Conservation (phyloP, 192 early-diverging fungal genomes). For the Linnemannia zychae region DNA sequence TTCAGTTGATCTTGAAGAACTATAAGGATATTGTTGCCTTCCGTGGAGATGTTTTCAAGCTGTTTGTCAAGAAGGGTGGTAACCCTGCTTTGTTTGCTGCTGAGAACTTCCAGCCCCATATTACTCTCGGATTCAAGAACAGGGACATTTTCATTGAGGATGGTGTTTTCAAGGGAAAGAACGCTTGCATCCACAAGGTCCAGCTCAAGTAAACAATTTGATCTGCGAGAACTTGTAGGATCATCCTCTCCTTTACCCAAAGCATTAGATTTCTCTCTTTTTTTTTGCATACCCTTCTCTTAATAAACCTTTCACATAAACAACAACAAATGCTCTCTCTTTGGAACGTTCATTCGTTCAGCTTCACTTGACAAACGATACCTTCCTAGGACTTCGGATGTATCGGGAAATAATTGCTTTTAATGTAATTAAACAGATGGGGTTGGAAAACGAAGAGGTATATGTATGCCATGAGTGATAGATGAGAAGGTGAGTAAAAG, state of each 20-base stretch:
- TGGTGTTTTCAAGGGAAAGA: constrained; percentile 77
- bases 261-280: no score
- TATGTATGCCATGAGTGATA: not conserved
- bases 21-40: constrained; percentile 60
- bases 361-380: no score
- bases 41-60: constrained; percentile 67
- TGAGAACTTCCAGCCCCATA: constrained; percentile 74
- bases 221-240: no score
- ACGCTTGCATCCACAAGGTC: constrained; percentile 75
- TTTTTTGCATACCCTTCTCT: no score
- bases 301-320: no score
- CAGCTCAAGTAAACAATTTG: constrained; percentile 30
- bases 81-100: constrained; percentile 79
- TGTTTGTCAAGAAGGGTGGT: constrained; percentile 73
- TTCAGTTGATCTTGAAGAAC: constrained; percentile 47
- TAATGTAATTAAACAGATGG: not conserved
- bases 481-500: not conserved
- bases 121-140: constrained; percentile 74
- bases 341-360: no score
- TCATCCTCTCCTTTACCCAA: no score
- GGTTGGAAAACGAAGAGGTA: not conserved
- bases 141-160: constrained; percentile 77
- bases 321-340: no score
- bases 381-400: no score
- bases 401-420: no score